Conservation (phyloP, 2,329 filamentous ascomycete genomes). For the Talaromyces sp. region DNA sequence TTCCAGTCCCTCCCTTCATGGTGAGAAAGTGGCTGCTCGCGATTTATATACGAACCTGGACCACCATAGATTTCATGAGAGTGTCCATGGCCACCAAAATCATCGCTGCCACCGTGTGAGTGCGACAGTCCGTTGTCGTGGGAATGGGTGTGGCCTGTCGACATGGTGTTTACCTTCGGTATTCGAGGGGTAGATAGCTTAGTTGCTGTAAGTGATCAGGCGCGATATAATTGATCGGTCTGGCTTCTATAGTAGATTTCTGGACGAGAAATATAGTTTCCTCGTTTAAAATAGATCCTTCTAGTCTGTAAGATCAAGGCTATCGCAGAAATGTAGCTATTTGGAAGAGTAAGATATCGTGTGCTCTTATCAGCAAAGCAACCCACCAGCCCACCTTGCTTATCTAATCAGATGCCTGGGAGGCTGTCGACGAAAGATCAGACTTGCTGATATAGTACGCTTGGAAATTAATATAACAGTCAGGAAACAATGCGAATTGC, state of each 20-base stretch:
- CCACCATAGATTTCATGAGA: slow-evolving; percentile 93
- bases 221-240: background rate
- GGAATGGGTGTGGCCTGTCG: slow-evolving; percentile 21
- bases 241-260: background rate
- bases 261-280: background rate
- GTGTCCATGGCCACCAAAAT: slow-evolving; percentile 73
- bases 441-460: too few relatives aligned
- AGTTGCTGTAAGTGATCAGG: background rate
- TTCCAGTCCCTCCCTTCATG: slow-evolving; percentile 70
- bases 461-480: too few relatives aligned
- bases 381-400: background rate
- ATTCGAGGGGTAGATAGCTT: background rate
- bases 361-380: background rate
- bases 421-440: too few relatives aligned
- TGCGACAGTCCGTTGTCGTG: slow-evolving; percentile 38
- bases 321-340: background rate
- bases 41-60: slow-evolving; percentile 81
- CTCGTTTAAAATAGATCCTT: too few relatives aligned
- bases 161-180: background rate
- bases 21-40: slow-evolving; percentile 91
- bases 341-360: too few relatives aligned
- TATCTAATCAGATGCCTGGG: background rate
- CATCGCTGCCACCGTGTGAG: slow-evolving; percentile 35
- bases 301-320: too few relatives aligned
- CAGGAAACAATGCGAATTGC: too few relatives aligned